phyloP scores from a whole-genome alignment of 163 green algal genomes.

The Prototheca wickerhamii region DNA sequence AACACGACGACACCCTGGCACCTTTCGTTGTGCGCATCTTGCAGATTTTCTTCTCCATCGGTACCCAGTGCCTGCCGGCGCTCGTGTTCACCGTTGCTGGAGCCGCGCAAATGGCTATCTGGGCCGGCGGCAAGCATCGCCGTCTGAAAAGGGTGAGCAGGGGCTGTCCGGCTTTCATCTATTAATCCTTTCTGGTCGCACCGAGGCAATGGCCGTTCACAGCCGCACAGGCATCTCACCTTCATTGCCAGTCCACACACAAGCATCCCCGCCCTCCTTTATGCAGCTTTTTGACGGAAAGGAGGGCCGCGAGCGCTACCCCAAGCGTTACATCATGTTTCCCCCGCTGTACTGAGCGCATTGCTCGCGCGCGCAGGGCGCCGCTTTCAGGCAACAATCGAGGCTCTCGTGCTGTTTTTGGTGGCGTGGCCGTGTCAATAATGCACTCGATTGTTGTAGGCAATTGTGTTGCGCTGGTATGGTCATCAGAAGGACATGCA shows the following conservation, averaged over 20 bases:
- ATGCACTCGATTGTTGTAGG: neutral
- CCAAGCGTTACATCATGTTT: constrained; percentile 82
- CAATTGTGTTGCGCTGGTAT: neutral
- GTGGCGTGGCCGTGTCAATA: neutral
- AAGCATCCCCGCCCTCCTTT: neutral
- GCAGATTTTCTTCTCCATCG: constrained; percentile 50
- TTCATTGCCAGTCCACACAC: neutral
- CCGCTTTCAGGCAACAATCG: neutral
- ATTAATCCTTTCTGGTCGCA: no score
- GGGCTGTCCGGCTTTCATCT: no score
- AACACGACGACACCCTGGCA: no score
- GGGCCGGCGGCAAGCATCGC: constrained; percentile 87
- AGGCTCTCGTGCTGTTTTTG: neutral
- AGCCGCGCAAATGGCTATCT: constrained; percentile 84
- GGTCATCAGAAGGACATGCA: neutral
- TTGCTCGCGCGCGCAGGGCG: neutral
- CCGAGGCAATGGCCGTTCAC: no score
- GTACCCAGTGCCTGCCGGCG: constrained; percentile 68
- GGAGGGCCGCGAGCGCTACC: constrained; percentile 83
- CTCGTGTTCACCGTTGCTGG: constrained; percentile 78
- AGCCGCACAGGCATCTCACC: no score
- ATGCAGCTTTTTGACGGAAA: constrained; percentile 85
- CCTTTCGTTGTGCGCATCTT: no score
- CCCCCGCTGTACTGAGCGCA: constrained; percentile 71
- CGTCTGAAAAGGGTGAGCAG: constrained; percentile 67